These are phyloP conservation scores for Vitis hybrid DNA, from an alignment of 177 flowering plant genomes.

Conservation along the genomic window DNA sequence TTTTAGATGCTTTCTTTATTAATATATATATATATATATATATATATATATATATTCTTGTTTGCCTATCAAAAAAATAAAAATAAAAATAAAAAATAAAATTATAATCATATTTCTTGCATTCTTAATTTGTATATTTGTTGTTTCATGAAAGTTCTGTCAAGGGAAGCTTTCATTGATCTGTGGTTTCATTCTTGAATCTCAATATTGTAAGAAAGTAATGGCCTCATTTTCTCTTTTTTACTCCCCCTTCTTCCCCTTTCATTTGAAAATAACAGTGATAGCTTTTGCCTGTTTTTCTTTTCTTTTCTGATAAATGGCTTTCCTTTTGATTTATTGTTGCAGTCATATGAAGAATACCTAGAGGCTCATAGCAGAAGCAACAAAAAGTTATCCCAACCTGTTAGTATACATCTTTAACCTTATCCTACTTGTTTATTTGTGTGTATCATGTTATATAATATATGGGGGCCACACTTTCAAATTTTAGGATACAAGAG, in stretches of 20 bases:
- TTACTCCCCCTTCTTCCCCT: background rate
- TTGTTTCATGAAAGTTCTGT: too few relatives aligned
- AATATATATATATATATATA: too few relatives aligned
- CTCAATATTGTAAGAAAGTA: too few relatives aligned
- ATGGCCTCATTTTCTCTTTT: background rate
- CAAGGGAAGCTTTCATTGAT: background rate
- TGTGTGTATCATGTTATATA: background rate
- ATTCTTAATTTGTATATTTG: too few relatives aligned
- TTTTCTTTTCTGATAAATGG: conserved; percentile 5
- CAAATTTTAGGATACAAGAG: too few relatives aligned
- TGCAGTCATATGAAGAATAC: conserved; percentile 92
- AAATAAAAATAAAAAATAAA: too few relatives aligned
- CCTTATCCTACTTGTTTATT: background rate
- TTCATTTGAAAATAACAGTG: background rate
- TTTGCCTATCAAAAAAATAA: too few relatives aligned
- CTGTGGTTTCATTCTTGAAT: background rate
- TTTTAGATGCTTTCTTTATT: too few relatives aligned
- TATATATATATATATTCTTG: too few relatives aligned
- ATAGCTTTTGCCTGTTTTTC: background rate
- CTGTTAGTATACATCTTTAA: conserved; percentile 45
- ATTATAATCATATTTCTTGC: too few relatives aligned
- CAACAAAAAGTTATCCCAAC: conserved; percentile 29
- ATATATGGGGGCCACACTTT: too few relatives aligned
- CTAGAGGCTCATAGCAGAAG: conserved; percentile 60
- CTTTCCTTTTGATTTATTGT: conserved; percentile 16